Conservation (phyloP, 176 grass and related monocot species). For the Cenchrus purpureus region DNA sequence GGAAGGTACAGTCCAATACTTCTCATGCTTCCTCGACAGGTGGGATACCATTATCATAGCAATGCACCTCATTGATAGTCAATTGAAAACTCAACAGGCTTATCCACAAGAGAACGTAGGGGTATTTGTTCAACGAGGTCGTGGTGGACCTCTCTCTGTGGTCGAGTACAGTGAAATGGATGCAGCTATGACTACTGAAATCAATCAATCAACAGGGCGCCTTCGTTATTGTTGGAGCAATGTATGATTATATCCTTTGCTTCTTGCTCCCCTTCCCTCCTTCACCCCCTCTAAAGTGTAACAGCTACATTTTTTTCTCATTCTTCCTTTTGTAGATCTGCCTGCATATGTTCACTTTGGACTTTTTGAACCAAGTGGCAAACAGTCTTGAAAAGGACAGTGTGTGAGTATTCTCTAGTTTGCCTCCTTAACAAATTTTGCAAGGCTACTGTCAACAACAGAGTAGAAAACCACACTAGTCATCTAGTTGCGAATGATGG, state of each 20-base stretch:
- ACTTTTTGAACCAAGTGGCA: slow-evolving; percentile 91
- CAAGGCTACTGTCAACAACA: background rate
- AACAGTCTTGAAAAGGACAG: slow-evolving; percentile 96
- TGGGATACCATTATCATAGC: background rate
- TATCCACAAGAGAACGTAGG: slow-evolving; percentile 99
- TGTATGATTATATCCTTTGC: slow-evolving; percentile 57
- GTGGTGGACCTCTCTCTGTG: slow-evolving; percentile 82
- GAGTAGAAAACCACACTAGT: background rate
- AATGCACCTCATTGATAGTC: background rate
- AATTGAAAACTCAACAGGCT: slow-evolving; percentile 58
- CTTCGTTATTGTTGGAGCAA: slow-evolving; percentile 99
- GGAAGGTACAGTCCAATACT: slow-evolving; percentile 70
- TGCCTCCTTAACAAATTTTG: background rate
- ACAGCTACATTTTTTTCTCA: background rate
- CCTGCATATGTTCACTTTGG: slow-evolving; percentile 89
- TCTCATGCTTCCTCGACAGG: slow-evolving; percentile 8
- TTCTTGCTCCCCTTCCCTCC: background rate
- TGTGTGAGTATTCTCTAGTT: slow-evolving; percentile 62
- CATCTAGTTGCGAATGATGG: slow-evolving; percentile 4
- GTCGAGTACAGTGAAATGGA: slow-evolving; percentile 99
- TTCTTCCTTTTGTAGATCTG: slow-evolving; percentile 56
- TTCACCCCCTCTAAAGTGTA: slow-evolving; percentile 13
- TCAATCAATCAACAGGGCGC: slow-evolving; percentile 92
- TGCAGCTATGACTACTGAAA: slow-evolving; percentile 83
- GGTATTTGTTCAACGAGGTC: slow-evolving; percentile 95